Percentiles rank a stretch among this genome's conserved stretches.
These are phyloP conservation scores for Cyclotella sp. DNA, from an alignment of 108 stramenopile genomes.

Conservation along the genomic window DNA sequence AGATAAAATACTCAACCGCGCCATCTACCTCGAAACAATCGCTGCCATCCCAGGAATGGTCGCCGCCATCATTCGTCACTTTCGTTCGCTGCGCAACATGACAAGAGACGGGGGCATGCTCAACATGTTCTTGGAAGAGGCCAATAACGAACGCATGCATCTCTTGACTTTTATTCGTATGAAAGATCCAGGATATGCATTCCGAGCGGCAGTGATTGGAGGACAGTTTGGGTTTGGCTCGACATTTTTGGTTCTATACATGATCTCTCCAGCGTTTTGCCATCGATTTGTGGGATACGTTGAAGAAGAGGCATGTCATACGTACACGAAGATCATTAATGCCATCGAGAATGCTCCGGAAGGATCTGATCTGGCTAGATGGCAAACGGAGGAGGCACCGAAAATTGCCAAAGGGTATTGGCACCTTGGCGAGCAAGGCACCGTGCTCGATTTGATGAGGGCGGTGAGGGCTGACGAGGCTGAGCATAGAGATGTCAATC, in stretches of 20 bases:
- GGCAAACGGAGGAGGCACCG: slow-evolving; percentile 78
- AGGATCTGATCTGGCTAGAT: slow-evolving; percentile 79
- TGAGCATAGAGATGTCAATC: slow-evolving; percentile 95
- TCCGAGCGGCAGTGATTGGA: slow-evolving; percentile 75
- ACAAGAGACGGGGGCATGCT: slow-evolving; percentile 93
- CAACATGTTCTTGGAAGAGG: slow-evolving; percentile 95
- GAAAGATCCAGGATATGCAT: slow-evolving; percentile 76
- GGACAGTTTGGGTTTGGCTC: slow-evolving; percentile 87
- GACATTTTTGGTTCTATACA: slow-evolving; percentile 84
- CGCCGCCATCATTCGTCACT: slow-evolving; percentile 90
- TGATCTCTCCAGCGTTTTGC: slow-evolving; percentile 88
- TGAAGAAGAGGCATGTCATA: slow-evolving; percentile 91
- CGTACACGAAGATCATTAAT: slow-evolving; percentile 92
- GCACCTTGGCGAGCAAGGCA: slow-evolving; percentile 89
- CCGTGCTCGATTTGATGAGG: slow-evolving; percentile 89
- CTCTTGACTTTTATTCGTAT: slow-evolving; percentile 89
- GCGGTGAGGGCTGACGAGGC: slow-evolving; percentile 95
- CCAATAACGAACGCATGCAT: slow-evolving; percentile 99
- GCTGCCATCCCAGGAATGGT: slow-evolving; percentile 93
- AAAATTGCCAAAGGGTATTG: slow-evolving; percentile 82
- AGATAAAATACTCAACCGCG: slow-evolving; percentile 78
- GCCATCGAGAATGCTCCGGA: slow-evolving; percentile 86
- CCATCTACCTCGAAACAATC: slow-evolving; percentile 85
- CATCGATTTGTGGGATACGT: slow-evolving; percentile 98
- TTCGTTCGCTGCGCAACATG: slow-evolving; percentile 91